Percentiles rank a stretch among this genome's conserved stretches.
Evolutionary conservation across 139 green algal genomes (phyloP).

Genomic region (Edaphochlamys debaryana): DNA sequence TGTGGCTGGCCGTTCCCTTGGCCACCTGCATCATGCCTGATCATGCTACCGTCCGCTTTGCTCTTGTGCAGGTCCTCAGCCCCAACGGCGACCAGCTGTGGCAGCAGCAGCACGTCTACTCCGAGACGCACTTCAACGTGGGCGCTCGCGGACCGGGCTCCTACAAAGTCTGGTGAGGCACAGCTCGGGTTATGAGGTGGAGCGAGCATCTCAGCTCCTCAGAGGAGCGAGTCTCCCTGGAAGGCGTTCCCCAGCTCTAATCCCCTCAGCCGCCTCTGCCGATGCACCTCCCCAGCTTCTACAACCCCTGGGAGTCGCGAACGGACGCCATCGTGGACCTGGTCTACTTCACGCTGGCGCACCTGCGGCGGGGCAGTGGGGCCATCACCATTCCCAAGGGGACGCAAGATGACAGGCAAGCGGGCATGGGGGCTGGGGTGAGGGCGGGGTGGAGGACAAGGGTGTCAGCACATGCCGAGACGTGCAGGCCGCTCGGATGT

Average conservation of each 20-base stretch:
- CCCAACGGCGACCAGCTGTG: slow-evolving; percentile 60
- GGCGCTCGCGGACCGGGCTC: slow-evolving; percentile 58
- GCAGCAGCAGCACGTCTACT: slow-evolving; percentile 61
- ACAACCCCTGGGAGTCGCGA: slow-evolving; percentile 60
- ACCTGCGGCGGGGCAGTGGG: slow-evolving; percentile 47
- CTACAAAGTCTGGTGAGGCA: slow-evolving; percentile 66
- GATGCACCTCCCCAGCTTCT: too few species aligned
- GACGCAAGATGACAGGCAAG: slow-evolving; percentile 51
- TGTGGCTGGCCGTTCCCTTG: too few species aligned
- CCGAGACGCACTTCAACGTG: slow-evolving; percentile 68
- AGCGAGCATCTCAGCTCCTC: too few species aligned
- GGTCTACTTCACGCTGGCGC: slow-evolving; percentile 69
- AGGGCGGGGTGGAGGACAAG: neutral
- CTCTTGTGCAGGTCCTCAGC: slow-evolving; percentile 51
- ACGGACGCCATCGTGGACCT: slow-evolving; percentile 64
- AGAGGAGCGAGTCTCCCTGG: too few species aligned
- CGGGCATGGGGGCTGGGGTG: neutral
- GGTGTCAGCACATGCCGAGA: too few species aligned
- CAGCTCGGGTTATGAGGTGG: too few species aligned
- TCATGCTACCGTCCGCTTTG: too few species aligned
- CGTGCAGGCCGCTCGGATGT: too few species aligned
- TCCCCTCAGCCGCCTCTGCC: too few species aligned
- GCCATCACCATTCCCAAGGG: slow-evolving; percentile 61
- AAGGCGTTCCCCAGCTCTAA: too few species aligned
- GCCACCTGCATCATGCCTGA: too few species aligned